Evolutionary conservation across 208 protist species (phyloP), one percentile per base, ranked within the genome.

Genomic region (Wallacemonas sp.): DNA sequence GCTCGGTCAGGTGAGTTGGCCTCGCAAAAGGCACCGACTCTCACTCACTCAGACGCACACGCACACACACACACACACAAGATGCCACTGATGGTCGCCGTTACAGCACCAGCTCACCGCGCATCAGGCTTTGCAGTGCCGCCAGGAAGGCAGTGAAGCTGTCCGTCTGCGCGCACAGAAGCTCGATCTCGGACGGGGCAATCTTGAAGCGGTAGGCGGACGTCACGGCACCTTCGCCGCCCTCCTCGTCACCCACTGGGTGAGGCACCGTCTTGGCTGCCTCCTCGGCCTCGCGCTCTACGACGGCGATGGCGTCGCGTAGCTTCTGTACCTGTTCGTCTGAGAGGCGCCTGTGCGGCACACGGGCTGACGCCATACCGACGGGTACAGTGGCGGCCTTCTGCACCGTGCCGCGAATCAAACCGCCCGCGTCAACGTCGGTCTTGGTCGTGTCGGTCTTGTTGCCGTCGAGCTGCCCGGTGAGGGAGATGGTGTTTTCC

Each of bases 181-280:
- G 58, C 64, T 94, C 85, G 26, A 92, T 71, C 63, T 92, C 85
- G 29, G 83, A 82, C 30, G 85, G 83, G 3, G 83, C 64, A 54
- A 94, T 83, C 22, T 72, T 52, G 36, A 94, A 77, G 15, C 65
- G 68, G 69, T 75, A 76, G 34, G 33, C 26, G 33, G 17, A 33
- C 12, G 22, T 19, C 21, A 12, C 22, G 17, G 30, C 45, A 33
- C 1, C 54, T 41, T 60, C 19, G 38, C n/a, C 27, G 9, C 33
- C 13, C 37, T 38, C 42, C 66, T 29, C 38, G 21, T 67, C 48
- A 30, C 48, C 65, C 61, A 71, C 60, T 32, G 36, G 46, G 22
- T 36, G 22, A 2, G 30, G 34, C 32, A 44, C 68, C 68, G 8
- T 29, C 37, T 44, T 39, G 12, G 42, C 21, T 45, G 32, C n/a